Evolutionary conservation across 1,284 basidiomycete genomes (phyloP).

Genomic region (Fomitopsis palustris): DNA sequence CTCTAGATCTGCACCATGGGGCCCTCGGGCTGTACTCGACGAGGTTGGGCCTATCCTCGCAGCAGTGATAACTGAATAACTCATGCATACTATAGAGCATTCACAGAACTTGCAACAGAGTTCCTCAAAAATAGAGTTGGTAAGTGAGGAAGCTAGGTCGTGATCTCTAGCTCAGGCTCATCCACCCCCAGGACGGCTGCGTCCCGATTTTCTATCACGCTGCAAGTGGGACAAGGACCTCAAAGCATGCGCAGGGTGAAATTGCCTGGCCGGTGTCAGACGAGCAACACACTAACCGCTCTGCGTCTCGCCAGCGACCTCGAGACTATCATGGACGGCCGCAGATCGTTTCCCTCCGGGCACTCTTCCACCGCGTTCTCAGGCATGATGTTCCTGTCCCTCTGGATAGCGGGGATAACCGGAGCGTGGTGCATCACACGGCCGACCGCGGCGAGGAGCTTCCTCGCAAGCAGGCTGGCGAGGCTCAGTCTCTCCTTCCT

Average conservation of each 20-base stretch:
- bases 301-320: conserved; percentile 30
- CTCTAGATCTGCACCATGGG: conserved; percentile 55
- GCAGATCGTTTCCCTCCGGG: conserved; percentile 64
- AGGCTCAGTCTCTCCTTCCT: conserved; percentile 45
- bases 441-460: conserved; percentile 32
- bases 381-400: conserved; percentile 59
- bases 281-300: neutral
- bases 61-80: neutral
- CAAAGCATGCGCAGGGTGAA: conserved; percentile 53
- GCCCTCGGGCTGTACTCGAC: conserved; percentile 45
- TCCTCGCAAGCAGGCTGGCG: conserved; percentile 46
- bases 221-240: conserved; percentile 55
- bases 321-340: conserved; percentile 43
- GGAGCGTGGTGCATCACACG: conserved; percentile 53
- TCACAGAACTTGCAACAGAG: conserved; percentile 48
- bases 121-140: conserved; percentile 60
- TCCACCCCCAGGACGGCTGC: conserved; percentile 46
- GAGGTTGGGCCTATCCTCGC: too few relatives aligned
- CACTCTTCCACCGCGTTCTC: conserved; percentile 66
- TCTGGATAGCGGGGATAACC: conserved; percentile 63
- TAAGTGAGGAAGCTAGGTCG: conserved; percentile 20
- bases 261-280: neutral
- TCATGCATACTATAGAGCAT: conserved; percentile 31
- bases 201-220: conserved; percentile 67
- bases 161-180: neutral